These are phyloP conservation scores for Chloridella minuta DNA, from an alignment of 352 stramenopile genomes.

Conservation along the genomic window DNA sequence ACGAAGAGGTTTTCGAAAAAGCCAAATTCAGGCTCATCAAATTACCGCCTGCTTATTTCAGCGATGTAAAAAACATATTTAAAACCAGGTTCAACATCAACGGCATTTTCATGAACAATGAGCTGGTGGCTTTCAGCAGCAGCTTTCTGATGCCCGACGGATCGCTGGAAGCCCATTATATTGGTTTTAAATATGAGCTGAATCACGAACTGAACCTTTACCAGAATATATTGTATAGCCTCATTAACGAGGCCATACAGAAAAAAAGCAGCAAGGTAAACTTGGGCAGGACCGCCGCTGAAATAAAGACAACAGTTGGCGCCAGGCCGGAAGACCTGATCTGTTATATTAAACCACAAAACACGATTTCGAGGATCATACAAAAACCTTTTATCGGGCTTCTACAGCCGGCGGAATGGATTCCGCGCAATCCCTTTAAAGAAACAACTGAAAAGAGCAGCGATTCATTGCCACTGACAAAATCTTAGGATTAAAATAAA, in stretches of 20 bases:
- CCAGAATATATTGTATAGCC: background rate
- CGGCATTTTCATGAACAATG: background rate
- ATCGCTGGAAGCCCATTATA: background rate
- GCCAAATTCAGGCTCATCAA: background rate
- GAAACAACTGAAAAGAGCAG: background rate
- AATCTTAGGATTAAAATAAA: background rate
- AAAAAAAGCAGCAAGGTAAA: background rate
- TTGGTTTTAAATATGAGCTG: background rate
- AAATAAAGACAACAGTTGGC: background rate
- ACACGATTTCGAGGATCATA: background rate
- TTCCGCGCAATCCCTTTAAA: background rate
- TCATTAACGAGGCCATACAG: background rate
- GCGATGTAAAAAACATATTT: background rate
- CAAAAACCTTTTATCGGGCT: background rate
- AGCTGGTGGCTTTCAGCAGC: background rate
- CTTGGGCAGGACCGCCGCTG: background rate
- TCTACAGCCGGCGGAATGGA: background rate
- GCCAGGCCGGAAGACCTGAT: background rate
- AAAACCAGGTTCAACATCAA: background rate
- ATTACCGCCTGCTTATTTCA: background rate
- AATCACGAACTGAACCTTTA: background rate
- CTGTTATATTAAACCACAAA: conserved; percentile 1
- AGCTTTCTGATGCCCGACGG: background rate
- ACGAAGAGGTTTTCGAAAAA: background rate
- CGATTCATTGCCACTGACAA: background rate